A percentile compares a stretch with the other conserved stretches of the same genome.
phyloP scores from a whole-genome alignment of 495 filamentous ascomycete species.

The Umbilicaria muhlenbergii region DNA sequence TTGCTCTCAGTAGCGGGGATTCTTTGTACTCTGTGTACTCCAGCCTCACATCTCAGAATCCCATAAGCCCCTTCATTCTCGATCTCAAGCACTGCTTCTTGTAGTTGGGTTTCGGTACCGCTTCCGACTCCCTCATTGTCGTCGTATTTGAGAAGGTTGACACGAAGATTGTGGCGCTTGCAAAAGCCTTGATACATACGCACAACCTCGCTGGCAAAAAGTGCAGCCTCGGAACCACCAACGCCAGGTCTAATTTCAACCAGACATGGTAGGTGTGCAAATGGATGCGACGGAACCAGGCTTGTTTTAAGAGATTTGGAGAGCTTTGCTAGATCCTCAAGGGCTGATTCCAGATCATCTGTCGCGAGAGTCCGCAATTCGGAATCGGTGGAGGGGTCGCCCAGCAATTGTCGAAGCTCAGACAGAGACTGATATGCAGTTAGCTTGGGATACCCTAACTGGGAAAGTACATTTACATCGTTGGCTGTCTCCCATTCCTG shows the following conservation, averaged over 20 bases:
- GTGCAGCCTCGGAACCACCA: constrained; percentile 79
- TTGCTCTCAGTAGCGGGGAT: constrained; percentile 80
- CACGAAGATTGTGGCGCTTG: constrained; percentile 41
- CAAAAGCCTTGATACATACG: constrained; percentile 83
- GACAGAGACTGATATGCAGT: constrained; percentile 28
- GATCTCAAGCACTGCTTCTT: constrained; percentile 82
- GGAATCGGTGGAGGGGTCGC: constrained; percentile 41
- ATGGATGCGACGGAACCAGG: constrained; percentile 79
- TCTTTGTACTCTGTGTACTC: constrained; percentile 88
- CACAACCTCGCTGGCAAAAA: constrained; percentile 77
- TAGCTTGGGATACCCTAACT: neutral
- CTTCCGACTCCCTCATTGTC: constrained; percentile 23
- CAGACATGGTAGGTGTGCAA: constrained; percentile 81
- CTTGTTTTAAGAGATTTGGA: constrained; percentile 50
- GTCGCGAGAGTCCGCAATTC: constrained; percentile 54
- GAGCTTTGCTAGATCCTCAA: constrained; percentile 38
- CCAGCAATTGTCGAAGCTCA: constrained; percentile 42
- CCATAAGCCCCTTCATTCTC: constrained; percentile 62
- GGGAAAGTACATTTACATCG: constrained; percentile 18
- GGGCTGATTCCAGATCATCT: constrained; percentile 58
- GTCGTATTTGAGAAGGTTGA: constrained; percentile 39
- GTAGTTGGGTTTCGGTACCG: constrained; percentile 42
- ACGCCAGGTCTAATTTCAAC: constrained; percentile 86
- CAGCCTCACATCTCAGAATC: constrained; percentile 67
- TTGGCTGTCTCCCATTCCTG: constrained; percentile 42